These are phyloP conservation scores for Alternaria gansuensis DNA, from an alignment of 2,329 filamentous ascomycete genomes.

Conservation along the genomic window DNA sequence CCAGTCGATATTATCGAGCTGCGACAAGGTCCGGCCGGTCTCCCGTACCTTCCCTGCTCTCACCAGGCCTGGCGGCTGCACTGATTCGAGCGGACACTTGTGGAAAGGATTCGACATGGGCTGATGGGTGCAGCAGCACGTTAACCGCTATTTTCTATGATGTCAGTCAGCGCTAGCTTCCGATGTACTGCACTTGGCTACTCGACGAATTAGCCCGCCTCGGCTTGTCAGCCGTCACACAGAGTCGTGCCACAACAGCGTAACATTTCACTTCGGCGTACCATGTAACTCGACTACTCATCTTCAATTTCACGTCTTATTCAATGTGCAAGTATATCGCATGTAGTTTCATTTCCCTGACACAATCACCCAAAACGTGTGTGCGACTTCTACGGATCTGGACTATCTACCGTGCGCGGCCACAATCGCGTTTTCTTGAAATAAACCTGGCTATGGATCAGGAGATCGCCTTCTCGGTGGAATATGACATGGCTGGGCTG, in stretches of 20 bases:
- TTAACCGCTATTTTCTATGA: slow-evolving; percentile 34
- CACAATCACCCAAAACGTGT: neutral
- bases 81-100: slow-evolving; percentile 48
- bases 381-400: neutral
- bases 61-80: slow-evolving; percentile 23
- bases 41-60: slow-evolving; percentile 45
- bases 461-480: slow-evolving; percentile 5
- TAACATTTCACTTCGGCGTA: neutral
- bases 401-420: neutral
- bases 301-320: neutral
- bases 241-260: slow-evolving; percentile 6
- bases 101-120: slow-evolving; percentile 47
- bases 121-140: slow-evolving; percentile 47
- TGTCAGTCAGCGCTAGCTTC: slow-evolving; percentile 40
- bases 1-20: slow-evolving; percentile 34
- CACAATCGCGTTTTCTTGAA: slow-evolving; percentile 1
- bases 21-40: slow-evolving; percentile 43
- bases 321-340: neutral
- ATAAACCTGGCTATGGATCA: slow-evolving; percentile 2
- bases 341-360: neutral
- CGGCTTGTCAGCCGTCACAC: slow-evolving; percentile 27
- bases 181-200: slow-evolving; percentile 33
- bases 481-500: neutral
- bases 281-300: neutral
- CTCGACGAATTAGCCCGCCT: slow-evolving; percentile 28